Evolutionary conservation across 441 rosid genomes (phyloP), one percentile per base, ranked within the genome.

Genomic region (Brassica balearica): DNA sequence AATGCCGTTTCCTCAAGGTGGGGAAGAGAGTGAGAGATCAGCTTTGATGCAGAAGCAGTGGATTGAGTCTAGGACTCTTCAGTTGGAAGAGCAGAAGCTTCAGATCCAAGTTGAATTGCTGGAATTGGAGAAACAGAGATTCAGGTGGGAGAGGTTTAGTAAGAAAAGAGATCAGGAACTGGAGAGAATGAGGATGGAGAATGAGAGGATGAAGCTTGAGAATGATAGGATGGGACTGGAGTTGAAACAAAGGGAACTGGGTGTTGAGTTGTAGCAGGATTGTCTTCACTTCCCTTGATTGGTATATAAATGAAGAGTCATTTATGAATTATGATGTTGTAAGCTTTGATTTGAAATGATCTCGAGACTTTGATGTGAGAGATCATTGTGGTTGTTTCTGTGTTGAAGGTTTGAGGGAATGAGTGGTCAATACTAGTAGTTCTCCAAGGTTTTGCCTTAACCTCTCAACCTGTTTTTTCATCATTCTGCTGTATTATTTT

Each of bases 161-260:
- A 85, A 82, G 87, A 93, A 88, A 83, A 92, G 89, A 73, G 98
- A 95, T 71, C 83, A 79, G 7, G 97, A 93, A 81, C 82, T 93
- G n/a, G 97, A 92, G 70, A 89, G 85, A 74, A 59, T 88, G 83
- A 91, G 85, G 73, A 79, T 88, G 88, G 96, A 91, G 83, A 95
- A 95, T 55, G 96, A 92, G 80, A 91, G 89, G 85, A 89, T 91
- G 94, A 95, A 85, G 87, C 90, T 93, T 68, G 97, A 93, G 87
- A 93, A 91, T 61, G 95, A 93, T 74, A 86, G 87, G 12, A 76
- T 91, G 88, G 89, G 88, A 64, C 76, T 95, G 77, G 91, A 90
- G 70, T 80, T 95, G 85, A 93, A 86, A 83, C 86, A 75, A 71
- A 91, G 91, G 80, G 91, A 88, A 83, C 46, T 89, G 84, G 86